Conservation (phyloP, 192 early-diverging fungal genomes). For the Lobosporangium transversale region DNA sequence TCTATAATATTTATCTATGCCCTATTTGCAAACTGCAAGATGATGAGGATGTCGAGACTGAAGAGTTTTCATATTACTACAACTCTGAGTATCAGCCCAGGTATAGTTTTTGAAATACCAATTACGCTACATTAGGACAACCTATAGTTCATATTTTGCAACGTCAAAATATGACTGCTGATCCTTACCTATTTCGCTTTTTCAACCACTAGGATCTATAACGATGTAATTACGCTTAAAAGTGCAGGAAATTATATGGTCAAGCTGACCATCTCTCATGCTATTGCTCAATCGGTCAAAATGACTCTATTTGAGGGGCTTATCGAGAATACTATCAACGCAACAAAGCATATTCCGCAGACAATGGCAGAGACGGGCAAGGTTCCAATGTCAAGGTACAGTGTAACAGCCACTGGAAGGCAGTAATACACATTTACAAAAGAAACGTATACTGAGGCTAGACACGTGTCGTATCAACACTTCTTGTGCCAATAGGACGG, state of each 20-base stretch:
- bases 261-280: slow-evolving; percentile 95
- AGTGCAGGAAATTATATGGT: slow-evolving; percentile 84
- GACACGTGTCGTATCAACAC: neutral
- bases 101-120: slow-evolving; percentile 26
- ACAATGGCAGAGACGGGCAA: slow-evolving; percentile 94
- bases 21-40: no score
- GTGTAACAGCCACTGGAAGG: neutral
- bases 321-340: slow-evolving; percentile 92
- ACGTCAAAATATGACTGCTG: neutral
- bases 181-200: neutral
- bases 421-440: no score
- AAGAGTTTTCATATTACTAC: slow-evolving; percentile 85
- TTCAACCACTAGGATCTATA: slow-evolving; percentile 72
- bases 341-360: slow-evolving; percentile 89
- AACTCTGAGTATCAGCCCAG: slow-evolving; percentile 70
- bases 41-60: slow-evolving; percentile 76
- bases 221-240: slow-evolving; percentile 88
- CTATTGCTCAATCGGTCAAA: slow-evolving; percentile 94
- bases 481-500: slow-evolving; percentile 66
- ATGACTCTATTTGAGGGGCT: slow-evolving; percentile 91
- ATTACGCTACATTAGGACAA: no score
- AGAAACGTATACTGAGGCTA: neutral
- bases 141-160: no score
- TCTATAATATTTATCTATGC: no score
- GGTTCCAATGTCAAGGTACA: slow-evolving; percentile 83